These are phyloP conservation scores for Ophioceras dolichostomum DNA, from an alignment of 2,329 filamentous ascomycete genomes.

Conservation along the genomic window DNA sequence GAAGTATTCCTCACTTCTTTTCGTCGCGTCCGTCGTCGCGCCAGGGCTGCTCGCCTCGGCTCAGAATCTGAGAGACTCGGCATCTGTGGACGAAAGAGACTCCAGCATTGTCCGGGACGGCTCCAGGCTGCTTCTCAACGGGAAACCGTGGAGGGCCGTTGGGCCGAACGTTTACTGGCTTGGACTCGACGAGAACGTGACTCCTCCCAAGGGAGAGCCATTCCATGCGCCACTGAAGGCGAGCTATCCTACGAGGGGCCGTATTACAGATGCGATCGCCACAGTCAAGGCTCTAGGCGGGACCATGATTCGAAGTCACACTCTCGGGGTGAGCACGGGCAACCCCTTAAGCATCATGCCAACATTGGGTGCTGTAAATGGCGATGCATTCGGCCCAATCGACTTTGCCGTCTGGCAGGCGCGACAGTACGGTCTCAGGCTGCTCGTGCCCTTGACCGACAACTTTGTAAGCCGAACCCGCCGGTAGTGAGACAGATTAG, in stretches of 20 bases:
- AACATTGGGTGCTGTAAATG: conserved; percentile 23
- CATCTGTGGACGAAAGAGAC: conserved; percentile 7
- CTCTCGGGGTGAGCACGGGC: conserved; percentile 30
- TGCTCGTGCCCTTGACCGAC: conserved; percentile 31
- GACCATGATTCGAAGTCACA: conserved; percentile 30
- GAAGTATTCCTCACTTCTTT: too few species aligned
- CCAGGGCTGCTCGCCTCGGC: too few species aligned
- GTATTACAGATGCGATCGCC: conserved; percentile 31
- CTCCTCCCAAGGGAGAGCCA: conserved; percentile 27
- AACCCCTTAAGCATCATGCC: conserved; percentile 35
- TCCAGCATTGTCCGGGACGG: conserved; percentile 21
- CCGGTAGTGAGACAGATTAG: background rate
- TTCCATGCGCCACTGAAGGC: conserved; percentile 28
- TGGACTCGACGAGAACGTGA: conserved; percentile 36
- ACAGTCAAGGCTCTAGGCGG: conserved; percentile 30
- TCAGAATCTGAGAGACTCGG: too few species aligned
- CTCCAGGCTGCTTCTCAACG: conserved; percentile 21
- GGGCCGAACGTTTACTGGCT: conserved; percentile 37
- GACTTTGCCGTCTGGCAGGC: conserved; percentile 36
- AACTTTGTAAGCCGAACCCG: conserved; percentile 24
- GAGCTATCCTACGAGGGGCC: conserved; percentile 31
- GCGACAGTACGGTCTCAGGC: conserved; percentile 26
- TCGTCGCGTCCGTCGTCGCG: too few species aligned
- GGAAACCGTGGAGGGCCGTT: conserved; percentile 27
- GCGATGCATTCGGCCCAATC: conserved; percentile 28